phyloP scores from a whole-genome alignment of 257 asterid genomes.

The Solanum corneliomulleri region DNA sequence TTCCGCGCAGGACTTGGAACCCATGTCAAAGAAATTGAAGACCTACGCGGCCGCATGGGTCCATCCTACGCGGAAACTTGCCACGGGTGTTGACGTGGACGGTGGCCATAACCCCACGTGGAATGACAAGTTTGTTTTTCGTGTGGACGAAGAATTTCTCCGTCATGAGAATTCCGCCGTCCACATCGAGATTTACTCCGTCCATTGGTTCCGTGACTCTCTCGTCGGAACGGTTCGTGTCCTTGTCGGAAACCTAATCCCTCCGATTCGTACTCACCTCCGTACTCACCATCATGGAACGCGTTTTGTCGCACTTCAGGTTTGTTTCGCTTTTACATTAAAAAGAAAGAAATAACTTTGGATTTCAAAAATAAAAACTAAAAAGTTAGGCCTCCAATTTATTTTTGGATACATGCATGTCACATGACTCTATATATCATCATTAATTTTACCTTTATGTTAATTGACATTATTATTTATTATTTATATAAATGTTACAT shows the following conservation, averaged over 20 bases:
- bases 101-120: conserved; percentile 73
- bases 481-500: neutral
- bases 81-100: conserved; percentile 48
- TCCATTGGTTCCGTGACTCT: conserved; percentile 48
- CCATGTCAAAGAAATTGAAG: conserved; percentile 57
- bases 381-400: neutral
- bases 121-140: conserved; percentile 91
- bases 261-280: conserved; percentile 25
- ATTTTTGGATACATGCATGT: neutral
- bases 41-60: conserved; percentile 86
- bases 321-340: neutral
- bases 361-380: too few relatives aligned
- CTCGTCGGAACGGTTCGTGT: conserved; percentile 79
- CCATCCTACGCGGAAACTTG: conserved; percentile 47
- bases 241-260: conserved; percentile 72
- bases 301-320: conserved; percentile 94
- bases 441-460: neutral
- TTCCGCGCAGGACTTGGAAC: conserved; percentile 87
- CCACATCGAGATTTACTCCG: conserved; percentile 53
- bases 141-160: conserved; percentile 82
- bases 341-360: neutral
- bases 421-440: neutral
- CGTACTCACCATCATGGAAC: conserved; percentile 34
- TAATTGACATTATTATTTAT: neutral
- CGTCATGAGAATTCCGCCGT: conserved; percentile 58